Base-by-base conservation (phyloP, 371 early-diverging fungal species). In the Mortierella sp. region DNA sequence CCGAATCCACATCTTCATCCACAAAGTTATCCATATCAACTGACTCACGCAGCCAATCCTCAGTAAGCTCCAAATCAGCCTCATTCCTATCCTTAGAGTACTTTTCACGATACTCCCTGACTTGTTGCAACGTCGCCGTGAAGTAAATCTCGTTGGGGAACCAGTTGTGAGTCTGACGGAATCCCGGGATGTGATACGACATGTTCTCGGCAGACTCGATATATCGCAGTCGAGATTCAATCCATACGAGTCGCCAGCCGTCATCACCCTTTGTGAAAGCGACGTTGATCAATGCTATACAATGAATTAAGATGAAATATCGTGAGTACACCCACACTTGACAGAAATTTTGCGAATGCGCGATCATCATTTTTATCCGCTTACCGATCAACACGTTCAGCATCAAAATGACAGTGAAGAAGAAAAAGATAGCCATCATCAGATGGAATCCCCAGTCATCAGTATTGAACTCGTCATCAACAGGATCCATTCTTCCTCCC, bases 381-480 rank as follows among this genome's bases (percentile, higher is more conserved):
- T 60, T 72, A 72, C 77, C 78, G 28, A 78, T 78, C 3, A 78
- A 70, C 36, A 78, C 67, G 47, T 78, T 79, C 38, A 79, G 57
- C 79, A 79, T 74, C 28, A 79, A 33, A 28, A 79, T 79, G 28
- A 70, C 74, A 4, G 79, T 74, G 50, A 79, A 67, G 57, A 74
- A 74, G 53, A 79, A 74, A n/a, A 45, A 79, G 3, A 74, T 9
- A 6, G 63, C 40, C 79, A 79, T 70, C 79, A 79, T 67, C 21
- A 67, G 33, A 43, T 79, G 79, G 38, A 79, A 72, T 1, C 41
- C 64, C 38, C 45, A 40, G n/a, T 74, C 69, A 0, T 41, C 19
- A 28, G 38, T 7, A 0, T 22, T 53, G 19, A 80, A 65, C 9
- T 67, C 8, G 2, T 59, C 58, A 19, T 32, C 57, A 11, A 80